A percentile compares a stretch with the other conserved stretches of the same genome.
Conservation (phyloP, 1,284 basidiomycete genomes). For the Cutaneotrichosporon cutaneum region DNA sequence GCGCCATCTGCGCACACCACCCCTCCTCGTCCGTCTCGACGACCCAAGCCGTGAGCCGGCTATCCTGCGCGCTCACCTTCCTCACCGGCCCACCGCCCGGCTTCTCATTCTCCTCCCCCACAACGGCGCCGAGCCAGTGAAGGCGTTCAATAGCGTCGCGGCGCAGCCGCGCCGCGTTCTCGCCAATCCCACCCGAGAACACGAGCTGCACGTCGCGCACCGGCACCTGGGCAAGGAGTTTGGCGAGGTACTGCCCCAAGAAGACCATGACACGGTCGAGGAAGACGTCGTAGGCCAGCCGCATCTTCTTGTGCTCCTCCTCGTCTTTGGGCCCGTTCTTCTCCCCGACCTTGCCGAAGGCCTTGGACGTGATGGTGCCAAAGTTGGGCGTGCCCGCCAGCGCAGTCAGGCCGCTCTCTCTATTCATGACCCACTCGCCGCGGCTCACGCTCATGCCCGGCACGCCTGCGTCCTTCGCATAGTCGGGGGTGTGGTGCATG, state of each 20-base stretch:
- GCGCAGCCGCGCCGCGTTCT: constrained; percentile 65
- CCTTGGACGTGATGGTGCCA: constrained; percentile 57
- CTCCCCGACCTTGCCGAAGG: constrained; percentile 29
- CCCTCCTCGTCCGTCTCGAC: constrained; percentile 59
- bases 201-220: constrained; percentile 65
- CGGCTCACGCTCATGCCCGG: constrained; percentile 62
- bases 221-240: constrained; percentile 58
- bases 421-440: constrained; percentile 77
- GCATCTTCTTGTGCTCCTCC: constrained; percentile 24
- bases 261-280: constrained; percentile 70
- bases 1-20: constrained; percentile 42
- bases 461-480: constrained; percentile 58
- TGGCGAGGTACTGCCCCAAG: constrained; percentile 70
- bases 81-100: constrained; percentile 36
- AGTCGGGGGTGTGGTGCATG: constrained; percentile 74
- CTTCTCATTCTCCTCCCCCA: constrained; percentile 53
- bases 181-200: constrained; percentile 83
- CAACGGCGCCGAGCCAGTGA: constrained; percentile 62
- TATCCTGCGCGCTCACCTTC: constrained; percentile 47
- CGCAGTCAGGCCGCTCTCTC: constrained; percentile 64
- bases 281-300: constrained; percentile 70
- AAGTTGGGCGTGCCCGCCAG: constrained; percentile 76
- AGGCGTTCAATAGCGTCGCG: constrained; percentile 60
- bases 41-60: constrained; percentile 53
- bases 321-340: constrained; percentile 16